A percentile compares a stretch with the other conserved stretches of the same genome.
phyloP scores from a whole-genome alignment of 257 asterid species.

The Plantago elongata region DNA sequence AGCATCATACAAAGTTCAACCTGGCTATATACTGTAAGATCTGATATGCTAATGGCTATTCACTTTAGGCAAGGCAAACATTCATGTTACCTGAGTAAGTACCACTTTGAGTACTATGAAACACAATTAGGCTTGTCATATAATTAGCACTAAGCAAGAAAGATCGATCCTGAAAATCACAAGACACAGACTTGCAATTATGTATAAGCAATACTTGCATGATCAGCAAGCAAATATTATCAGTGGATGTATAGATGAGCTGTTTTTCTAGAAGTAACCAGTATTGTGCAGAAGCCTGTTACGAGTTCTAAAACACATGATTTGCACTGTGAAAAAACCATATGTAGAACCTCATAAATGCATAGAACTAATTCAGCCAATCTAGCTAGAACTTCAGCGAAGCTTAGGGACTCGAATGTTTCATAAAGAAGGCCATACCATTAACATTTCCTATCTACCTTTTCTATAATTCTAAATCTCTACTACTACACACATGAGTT shows the following conservation, averaged over 20 bases:
- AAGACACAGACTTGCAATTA: background rate
- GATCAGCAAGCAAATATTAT: background rate
- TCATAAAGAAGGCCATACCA: background rate
- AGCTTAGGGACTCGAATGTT: constrained; percentile 1
- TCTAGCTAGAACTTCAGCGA: background rate
- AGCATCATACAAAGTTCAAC: constrained; percentile 11
- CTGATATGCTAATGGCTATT: background rate
- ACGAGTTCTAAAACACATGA: background rate
- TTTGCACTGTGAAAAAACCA: background rate
- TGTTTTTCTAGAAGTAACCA: background rate
- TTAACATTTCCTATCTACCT: background rate
- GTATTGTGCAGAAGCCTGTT: background rate
- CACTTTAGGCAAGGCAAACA: too few relatives aligned
- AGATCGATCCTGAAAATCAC: background rate
- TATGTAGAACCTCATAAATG: background rate
- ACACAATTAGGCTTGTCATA: background rate
- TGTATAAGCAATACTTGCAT: background rate
- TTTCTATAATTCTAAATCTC: too few relatives aligned
- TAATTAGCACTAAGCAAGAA: background rate
- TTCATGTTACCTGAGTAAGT: too few relatives aligned
- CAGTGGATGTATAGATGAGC: background rate
- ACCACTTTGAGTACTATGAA: too few relatives aligned
- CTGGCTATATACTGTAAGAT: background rate
- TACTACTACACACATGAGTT: too few relatives aligned
- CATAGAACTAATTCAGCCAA: background rate